These are phyloP conservation scores for Parietichytrium sp. DNA, from an alignment of 108 stramenopile species.

Conservation along the genomic window DNA sequence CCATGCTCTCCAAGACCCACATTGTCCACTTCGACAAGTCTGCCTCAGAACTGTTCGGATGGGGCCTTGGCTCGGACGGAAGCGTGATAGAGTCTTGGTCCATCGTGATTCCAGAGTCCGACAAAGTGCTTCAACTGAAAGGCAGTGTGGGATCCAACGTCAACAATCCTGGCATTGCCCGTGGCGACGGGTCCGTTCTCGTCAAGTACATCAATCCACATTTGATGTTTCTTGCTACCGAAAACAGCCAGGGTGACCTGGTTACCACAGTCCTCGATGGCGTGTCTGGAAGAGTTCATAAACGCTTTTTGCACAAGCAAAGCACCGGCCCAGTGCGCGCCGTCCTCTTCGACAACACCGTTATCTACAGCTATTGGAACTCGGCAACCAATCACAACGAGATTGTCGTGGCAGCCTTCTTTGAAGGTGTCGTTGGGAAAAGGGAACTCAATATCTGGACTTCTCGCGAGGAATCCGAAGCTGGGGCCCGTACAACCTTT, in stretches of 20 bases:
- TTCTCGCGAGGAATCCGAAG: slow-evolving; percentile 72
- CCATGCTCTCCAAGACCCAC: too few relatives aligned
- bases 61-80: too few relatives aligned
- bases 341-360: slow-evolving; percentile 83
- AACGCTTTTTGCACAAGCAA: slow-evolving; percentile 79
- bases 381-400: slow-evolving; percentile 76
- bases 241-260: slow-evolving; percentile 45
- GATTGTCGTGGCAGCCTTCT: slow-evolving; percentile 78
- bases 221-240: not conserved
- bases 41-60: too few relatives aligned
- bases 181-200: slow-evolving; percentile 23
- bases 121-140: not conserved
- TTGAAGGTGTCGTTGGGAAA: slow-evolving; percentile 92
- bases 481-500: slow-evolving; percentile 67
- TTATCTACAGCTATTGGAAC: slow-evolving; percentile 87
- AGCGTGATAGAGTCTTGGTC: not conserved
- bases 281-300: slow-evolving; percentile 81
- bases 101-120: not conserved
- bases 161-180: slow-evolving; percentile 4
- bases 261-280: slow-evolving; percentile 81
- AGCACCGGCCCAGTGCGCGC: slow-evolving; percentile 52
- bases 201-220: slow-evolving; percentile 10
- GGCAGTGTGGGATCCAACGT: not conserved
- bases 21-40: too few relatives aligned
- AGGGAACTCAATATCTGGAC: slow-evolving; percentile 75